A percentile compares a stretch with the other conserved stretches of the same genome.
These are phyloP conservation scores for Bathelium albidoporum DNA, from an alignment of 495 filamentous ascomycete genomes.

Conservation along the genomic window DNA sequence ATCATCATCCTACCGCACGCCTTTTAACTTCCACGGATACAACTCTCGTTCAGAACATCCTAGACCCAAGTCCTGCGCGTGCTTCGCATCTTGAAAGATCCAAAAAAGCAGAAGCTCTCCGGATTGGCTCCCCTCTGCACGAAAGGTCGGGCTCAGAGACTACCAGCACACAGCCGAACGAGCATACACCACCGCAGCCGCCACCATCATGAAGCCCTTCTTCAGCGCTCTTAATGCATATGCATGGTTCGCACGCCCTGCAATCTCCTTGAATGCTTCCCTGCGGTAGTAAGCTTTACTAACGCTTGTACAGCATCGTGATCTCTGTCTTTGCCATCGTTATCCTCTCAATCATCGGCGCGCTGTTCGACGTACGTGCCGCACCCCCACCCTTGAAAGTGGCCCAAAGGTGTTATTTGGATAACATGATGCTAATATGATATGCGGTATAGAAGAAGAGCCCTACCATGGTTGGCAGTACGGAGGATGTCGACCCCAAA, in stretches of 20 bases:
- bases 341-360: slow-evolving; percentile 73
- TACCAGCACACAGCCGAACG: neutral
- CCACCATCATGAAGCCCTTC: slow-evolving; percentile 84
- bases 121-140: neutral
- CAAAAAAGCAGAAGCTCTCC: neutral
- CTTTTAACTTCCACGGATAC: too few species aligned
- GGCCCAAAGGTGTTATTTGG: neutral
- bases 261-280: neutral
- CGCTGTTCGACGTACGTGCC: slow-evolving; percentile 57
- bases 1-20: too few species aligned
- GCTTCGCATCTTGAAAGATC: neutral
- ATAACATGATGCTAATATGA: neutral
- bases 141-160: neutral
- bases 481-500: slow-evolving; percentile 50
- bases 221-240: slow-evolving; percentile 85
- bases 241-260: slow-evolving; percentile 57
- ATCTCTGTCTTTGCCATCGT: slow-evolving; percentile 82
- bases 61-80: neutral
- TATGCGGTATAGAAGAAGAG: slow-evolving; percentile 51
- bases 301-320: slow-evolving; percentile 50
- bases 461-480: slow-evolving; percentile 67
- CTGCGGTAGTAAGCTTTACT: too few species aligned
- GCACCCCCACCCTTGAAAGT: neutral
- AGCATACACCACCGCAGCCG: too few species aligned
- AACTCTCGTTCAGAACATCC: too few species aligned